Base-by-base conservation (phyloP, 179 eudicot species). In the Silene noctiflora region DNA sequence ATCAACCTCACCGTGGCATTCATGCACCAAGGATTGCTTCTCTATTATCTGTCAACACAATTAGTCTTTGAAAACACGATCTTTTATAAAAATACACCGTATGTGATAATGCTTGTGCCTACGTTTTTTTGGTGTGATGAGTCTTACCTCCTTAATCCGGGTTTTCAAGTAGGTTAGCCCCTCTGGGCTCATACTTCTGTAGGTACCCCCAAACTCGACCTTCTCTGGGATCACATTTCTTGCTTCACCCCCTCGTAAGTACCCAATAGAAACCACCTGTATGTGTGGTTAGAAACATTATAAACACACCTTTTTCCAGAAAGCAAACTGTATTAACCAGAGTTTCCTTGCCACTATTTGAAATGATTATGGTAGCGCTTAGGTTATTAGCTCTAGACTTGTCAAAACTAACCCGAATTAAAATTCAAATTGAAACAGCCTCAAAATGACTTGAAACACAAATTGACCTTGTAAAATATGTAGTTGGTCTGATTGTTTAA, bases 201-300 rank as follows among this genome's bases (percentile, higher is more conserved):
- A 87, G 24, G 86, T 85, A 70, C 90, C 90, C 25, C 87, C 88
- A 69, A 85, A 81, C 64, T 83, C 82, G 22, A 87, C 82, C 7
- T 75, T 71, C 56, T 87, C 88, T 27, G 90, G 88, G 79, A 85
- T 87, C 75, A 83, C 88, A 77, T 87, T 87, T 71, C 80, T 72
- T 53, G 85, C 90, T 82, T 85, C 73, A 17, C 90, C 90, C 31
- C 83, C 88, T 76, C 79, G 80, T 20, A 85, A 76, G 78, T 71
- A 85, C 48, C 90, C 90, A 56, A 87, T 78, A 65, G 87, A 79
- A 61, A 83, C 88, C 69, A 87, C 90, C 90, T 87, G 75, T 42
- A 71, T 33, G 70, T 31, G 71, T 72, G 55, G 53, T 24, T 44
- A 46, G 16, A 59, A 6, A 56, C 19, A 75, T 11, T 48, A 61